Evolutionary conservation across 495 filamentous ascomycete genomes (phyloP), one percentile per base, ranked within the genome.

Genomic region (Hypoxylon cercidicola): DNA sequence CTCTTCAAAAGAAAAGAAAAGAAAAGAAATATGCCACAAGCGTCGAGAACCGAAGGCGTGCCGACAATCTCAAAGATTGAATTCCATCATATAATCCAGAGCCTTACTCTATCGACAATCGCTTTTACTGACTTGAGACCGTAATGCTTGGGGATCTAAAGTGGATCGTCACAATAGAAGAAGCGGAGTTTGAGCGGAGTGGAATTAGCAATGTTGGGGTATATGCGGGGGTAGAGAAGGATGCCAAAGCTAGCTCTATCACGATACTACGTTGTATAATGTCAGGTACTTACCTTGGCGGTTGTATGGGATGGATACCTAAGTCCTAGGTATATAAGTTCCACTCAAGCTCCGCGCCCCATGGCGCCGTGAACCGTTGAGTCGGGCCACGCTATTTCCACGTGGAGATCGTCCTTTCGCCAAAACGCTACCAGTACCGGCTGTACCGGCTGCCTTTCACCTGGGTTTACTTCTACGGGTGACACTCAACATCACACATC

Each of bases 151-250:
- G n/a, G 19, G 13, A 50, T 3, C 32, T 16, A 19, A 43, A 4
- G 21, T 13, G n/a, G 30, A 21, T 20, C 37, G 21, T 56, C 21
- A 37, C 28, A 1, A 30, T 56, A 8, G 18, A 50, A 44, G 32
- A 45, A 30, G 60, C 60, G 53, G 56, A 59, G 46, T 62, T 15
- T 15, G 25, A 21, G 39, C 43, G 49, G 53, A 64, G 46, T 57
- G 41, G 41, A 48, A n/a, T 34, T 2, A 9, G 34, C 40, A 54
- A 64, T 56, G 39, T 55, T 68, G 54, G 59, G 59, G 54, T 63
- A 58, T 51, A 55, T 68, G 59, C 64, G 59, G 59, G 64, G 51
- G 43, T 45, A 21, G 4, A 16, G 25, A 28, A 25, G 15, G 5
- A n/a, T 2, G 46, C 23, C 20, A 3, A 3, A 13, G 15, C 15